phyloP scores from a whole-genome alignment of 177 flowering plant genomes.

The Telopea speciosissima region DNA sequence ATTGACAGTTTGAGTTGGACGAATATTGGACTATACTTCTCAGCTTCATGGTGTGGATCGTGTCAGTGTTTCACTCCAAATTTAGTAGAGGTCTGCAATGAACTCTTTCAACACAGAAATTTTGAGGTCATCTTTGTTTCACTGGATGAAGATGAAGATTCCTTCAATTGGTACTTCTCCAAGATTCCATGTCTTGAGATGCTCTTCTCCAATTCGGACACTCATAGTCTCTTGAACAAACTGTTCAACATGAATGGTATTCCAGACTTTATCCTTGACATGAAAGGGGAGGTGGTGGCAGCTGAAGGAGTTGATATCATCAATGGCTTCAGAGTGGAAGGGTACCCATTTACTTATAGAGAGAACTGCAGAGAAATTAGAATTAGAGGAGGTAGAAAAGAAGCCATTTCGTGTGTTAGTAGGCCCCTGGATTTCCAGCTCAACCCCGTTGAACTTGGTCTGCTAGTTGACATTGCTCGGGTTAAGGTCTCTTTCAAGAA shows the following conservation, averaged over 20 bases:
- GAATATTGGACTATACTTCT: constrained; percentile 42
- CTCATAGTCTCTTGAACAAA: constrained; percentile 20
- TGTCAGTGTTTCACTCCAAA: constrained; percentile 39
- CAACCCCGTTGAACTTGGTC: too few species aligned
- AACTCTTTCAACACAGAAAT: constrained; percentile 25
- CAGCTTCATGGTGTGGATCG: constrained; percentile 55
- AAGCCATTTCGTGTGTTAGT: too few species aligned
- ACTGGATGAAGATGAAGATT: constrained; percentile 36
- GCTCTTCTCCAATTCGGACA: constrained; percentile 41
- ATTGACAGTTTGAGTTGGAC: constrained; percentile 38
- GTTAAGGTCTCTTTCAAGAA: too few species aligned
- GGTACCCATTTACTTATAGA: constrained; percentile 50
- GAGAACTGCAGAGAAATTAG: too few species aligned
- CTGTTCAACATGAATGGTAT: constrained; percentile 37
- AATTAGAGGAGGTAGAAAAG: too few species aligned
- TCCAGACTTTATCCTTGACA: constrained; percentile 43
- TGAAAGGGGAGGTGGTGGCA: constrained; percentile 25
- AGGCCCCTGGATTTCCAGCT: too few species aligned
- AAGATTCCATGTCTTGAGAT: constrained; percentile 65
- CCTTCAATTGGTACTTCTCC: constrained; percentile 40
- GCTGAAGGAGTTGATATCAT: constrained; percentile 29
- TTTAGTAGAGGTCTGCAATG: too few species aligned
- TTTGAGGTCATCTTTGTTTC: constrained; percentile 42
- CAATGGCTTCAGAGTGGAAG: constrained; percentile 35
- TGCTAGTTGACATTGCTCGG: too few species aligned